These are phyloP conservation scores for Lipomyces kockii DNA, from an alignment of 805 yeast species.

Conservation along the genomic window DNA sequence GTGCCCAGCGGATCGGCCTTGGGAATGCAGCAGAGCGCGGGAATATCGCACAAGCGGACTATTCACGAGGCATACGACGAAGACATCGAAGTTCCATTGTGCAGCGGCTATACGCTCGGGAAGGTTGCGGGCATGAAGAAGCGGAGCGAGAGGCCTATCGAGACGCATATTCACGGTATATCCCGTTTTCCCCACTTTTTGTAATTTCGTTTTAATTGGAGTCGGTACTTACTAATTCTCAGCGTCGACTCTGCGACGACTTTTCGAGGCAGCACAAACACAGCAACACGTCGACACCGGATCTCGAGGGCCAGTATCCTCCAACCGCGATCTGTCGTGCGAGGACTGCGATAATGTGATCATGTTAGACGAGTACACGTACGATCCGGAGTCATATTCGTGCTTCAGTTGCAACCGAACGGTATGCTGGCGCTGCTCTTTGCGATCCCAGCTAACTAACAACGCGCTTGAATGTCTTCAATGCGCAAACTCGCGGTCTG, in stretches of 20 bases:
- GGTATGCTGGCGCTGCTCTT: constrained; percentile 37
- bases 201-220: not conserved
- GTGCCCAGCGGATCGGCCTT: constrained; percentile 44
- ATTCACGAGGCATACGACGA: constrained; percentile 37
- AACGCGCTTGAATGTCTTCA: constrained; percentile 31
- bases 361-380: constrained; percentile 30
- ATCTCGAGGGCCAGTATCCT: constrained; percentile 1
- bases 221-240: not conserved
- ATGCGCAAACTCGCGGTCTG: constrained; percentile 27
- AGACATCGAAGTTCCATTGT: not conserved
- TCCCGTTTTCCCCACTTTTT: not conserved
- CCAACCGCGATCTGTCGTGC: constrained; percentile 24
- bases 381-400: constrained; percentile 31
- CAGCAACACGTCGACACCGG: not conserved
- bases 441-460: constrained; percentile 27
- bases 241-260: constrained; percentile 8
- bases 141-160: constrained; percentile 30
- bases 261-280: not conserved
- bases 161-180: constrained; percentile 30
- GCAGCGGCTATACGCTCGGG: not conserved
- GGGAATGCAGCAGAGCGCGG: constrained; percentile 47
- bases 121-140: constrained; percentile 18
- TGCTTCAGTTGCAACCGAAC: constrained; percentile 31
- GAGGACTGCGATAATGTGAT: constrained; percentile 36
- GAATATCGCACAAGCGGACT: constrained; percentile 54